phyloP scores from a whole-genome alignment of 495 filamentous ascomycete species.

The Neurospora sp. region DNA sequence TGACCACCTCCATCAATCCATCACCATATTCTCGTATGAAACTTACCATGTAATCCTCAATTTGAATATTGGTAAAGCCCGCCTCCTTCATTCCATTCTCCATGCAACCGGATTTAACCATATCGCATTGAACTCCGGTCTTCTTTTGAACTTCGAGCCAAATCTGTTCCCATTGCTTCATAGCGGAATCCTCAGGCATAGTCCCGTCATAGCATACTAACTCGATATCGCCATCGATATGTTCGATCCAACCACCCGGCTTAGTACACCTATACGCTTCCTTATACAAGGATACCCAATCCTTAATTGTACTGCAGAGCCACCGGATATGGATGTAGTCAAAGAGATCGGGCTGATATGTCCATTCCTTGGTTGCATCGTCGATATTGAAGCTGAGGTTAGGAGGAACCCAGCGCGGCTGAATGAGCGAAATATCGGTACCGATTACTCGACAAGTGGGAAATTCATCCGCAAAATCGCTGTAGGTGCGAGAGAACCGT shows the following conservation, averaged over 20 bases:
- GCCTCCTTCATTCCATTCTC: conserved; percentile 47
- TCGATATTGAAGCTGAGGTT: conserved; percentile 42
- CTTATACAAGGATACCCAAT: conserved; percentile 34
- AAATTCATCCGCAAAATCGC: conserved; percentile 32
- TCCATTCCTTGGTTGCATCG: conserved; percentile 40
- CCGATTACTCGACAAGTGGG: conserved; percentile 43
- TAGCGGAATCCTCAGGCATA: background rate
- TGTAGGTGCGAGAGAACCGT: background rate
- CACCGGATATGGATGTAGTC: conserved; percentile 49
- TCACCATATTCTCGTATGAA: background rate
- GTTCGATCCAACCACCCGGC: conserved; percentile 28
- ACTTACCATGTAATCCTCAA: background rate
- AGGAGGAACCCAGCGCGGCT: conserved; percentile 34
- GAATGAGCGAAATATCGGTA: conserved; percentile 50
- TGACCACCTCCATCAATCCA: background rate
- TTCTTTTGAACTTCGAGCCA: background rate
- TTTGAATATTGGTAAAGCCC: conserved; percentile 43
- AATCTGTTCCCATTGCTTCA: background rate
- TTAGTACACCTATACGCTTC: conserved; percentile 22
- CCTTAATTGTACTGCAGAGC: conserved; percentile 34
- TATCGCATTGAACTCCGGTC: background rate
- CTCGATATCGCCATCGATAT: background rate
- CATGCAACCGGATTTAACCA: conserved; percentile 22
- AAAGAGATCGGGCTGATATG: conserved; percentile 32
- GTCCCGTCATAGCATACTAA: background rate